phyloP scores from a whole-genome alignment of 1,284 basidiomycete genomes.

The Coniophora puteana region DNA sequence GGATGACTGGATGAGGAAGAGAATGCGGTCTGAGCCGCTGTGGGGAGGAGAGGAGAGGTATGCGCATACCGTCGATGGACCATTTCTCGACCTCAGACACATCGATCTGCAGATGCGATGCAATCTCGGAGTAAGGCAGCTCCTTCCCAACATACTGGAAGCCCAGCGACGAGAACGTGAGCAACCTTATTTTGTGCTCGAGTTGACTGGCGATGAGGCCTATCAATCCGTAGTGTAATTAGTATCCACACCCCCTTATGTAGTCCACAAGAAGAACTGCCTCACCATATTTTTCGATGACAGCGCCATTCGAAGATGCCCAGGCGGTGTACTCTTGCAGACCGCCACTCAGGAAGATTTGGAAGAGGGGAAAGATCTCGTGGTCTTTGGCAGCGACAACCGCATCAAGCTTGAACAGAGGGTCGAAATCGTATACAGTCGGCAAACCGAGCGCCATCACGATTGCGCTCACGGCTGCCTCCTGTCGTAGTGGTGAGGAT shows the following conservation, averaged over 20 bases:
- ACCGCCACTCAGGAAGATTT: slow-evolving; percentile 70
- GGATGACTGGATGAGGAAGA: slow-evolving; percentile 60
- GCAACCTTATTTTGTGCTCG: slow-evolving; percentile 78
- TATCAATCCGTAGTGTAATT: slow-evolving; percentile 12
- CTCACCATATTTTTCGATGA: slow-evolving; percentile 61
- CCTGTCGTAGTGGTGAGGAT: slow-evolving; percentile 44
- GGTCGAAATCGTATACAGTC: slow-evolving; percentile 75
- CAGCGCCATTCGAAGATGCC: slow-evolving; percentile 49
- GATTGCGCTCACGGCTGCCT: slow-evolving; percentile 60
- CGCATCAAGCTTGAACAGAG: slow-evolving; percentile 75
- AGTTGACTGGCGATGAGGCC: slow-evolving; percentile 57
- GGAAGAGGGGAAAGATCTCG: slow-evolving; percentile 65
- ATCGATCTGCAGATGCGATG: slow-evolving; percentile 66
- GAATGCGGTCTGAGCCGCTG: not conserved
- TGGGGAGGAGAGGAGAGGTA: not conserved
- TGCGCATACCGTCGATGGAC: slow-evolving; percentile 79
- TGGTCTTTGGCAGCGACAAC: slow-evolving; percentile 67
- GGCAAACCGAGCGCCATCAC: slow-evolving; percentile 69
- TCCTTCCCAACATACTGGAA: slow-evolving; percentile 76
- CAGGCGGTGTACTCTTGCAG: slow-evolving; percentile 64
- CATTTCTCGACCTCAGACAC: slow-evolving; percentile 79
- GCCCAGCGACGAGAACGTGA: slow-evolving; percentile 77
- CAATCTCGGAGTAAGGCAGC: slow-evolving; percentile 73
- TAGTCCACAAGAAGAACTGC: slow-evolving; percentile 9
- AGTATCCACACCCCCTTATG: not conserved